Evolutionary conservation across 495 filamentous ascomycete species (phyloP).

Genomic region (Lasiosphaeria hispida): DNA sequence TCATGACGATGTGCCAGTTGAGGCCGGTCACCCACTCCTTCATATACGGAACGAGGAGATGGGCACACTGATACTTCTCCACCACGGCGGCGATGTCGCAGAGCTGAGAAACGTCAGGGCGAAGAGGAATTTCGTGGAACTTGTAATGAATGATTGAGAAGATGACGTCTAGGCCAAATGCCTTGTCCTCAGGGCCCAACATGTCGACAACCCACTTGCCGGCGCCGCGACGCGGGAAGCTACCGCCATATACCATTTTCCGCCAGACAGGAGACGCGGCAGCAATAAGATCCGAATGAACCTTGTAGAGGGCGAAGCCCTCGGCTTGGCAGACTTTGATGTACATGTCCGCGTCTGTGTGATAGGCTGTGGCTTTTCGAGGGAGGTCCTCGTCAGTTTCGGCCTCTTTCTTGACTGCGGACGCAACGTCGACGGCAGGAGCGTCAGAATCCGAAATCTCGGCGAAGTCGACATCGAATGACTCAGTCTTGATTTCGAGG

Average conservation of each 20-base stretch:
- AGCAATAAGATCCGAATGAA: constrained; percentile 10
- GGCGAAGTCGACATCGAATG: no score
- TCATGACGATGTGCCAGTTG: constrained; percentile 15
- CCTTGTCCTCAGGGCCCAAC: constrained; percentile 1
- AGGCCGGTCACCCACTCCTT: constrained; percentile 16
- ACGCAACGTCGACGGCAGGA: no score
- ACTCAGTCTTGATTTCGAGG: no score
- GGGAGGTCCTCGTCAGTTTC: no score
- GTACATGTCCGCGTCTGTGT: constrained; percentile 18
- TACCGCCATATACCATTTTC: constrained; percentile 8
- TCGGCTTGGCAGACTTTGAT: constrained; percentile 7
- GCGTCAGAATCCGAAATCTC: no score
- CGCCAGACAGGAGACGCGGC: constrained; percentile 19
- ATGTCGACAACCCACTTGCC: constrained; percentile 13
- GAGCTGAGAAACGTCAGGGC: constrained; percentile 16
- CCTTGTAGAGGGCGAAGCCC: constrained; percentile 8
- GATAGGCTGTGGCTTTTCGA: constrained; percentile 11
- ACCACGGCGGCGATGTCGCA: constrained; percentile 18
- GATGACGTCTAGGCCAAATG: constrained; percentile 20
- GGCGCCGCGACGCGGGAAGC: background rate
- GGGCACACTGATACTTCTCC: constrained; percentile 19
- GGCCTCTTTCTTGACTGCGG: no score
- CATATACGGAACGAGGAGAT: constrained; percentile 21
- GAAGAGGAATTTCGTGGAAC: constrained; percentile 20
- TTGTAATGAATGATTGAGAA: constrained; percentile 26